A percentile compares a stretch with the other conserved stretches of the same genome.
Conservation (phyloP, 179 eudicot genomes). For the Spergularia azorica region DNA sequence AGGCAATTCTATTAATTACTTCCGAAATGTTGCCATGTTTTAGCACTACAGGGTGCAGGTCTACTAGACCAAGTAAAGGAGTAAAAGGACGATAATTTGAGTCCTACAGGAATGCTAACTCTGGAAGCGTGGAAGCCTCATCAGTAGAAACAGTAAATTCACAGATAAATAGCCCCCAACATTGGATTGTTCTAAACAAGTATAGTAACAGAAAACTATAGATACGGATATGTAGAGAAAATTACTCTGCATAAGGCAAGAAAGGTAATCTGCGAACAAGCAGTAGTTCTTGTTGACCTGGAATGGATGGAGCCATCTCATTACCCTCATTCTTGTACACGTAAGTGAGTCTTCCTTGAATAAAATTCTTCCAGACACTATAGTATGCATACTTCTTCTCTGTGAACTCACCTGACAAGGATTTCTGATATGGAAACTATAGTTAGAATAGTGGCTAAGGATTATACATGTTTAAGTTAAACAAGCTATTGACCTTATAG, state of each 20-base stretch:
- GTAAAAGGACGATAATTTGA: neutral
- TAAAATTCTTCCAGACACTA: slow-evolving; percentile 11
- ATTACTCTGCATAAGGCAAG: slow-evolving; percentile 17
- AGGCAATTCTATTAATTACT: neutral
- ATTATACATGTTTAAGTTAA: neutral
- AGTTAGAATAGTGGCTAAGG: neutral
- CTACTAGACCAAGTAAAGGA: neutral
- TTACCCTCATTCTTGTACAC: slow-evolving; percentile 18
- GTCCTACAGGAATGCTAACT: neutral
- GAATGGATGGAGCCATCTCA: slow-evolving; percentile 26
- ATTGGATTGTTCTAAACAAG: neutral
- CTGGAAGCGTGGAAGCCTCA: neutral
- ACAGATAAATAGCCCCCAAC: neutral
- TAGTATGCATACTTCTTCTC: neutral
- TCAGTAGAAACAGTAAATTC: neutral
- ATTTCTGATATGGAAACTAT: slow-evolving; percentile 12
- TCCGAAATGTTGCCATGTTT: neutral
- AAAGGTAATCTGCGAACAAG: slow-evolving; percentile 24
- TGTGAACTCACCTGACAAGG: slow-evolving; percentile 13
- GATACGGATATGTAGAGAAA: neutral
- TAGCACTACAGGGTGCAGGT: neutral
- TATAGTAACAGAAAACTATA: too few relatives aligned
- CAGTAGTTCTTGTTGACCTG: slow-evolving; percentile 22
- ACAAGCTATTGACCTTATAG: neutral
- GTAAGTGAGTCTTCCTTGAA: slow-evolving; percentile 15